Base-by-base conservation (phyloP, 2,329 filamentous ascomycete genomes). In the Lasiodiplodia sp. region DNA sequence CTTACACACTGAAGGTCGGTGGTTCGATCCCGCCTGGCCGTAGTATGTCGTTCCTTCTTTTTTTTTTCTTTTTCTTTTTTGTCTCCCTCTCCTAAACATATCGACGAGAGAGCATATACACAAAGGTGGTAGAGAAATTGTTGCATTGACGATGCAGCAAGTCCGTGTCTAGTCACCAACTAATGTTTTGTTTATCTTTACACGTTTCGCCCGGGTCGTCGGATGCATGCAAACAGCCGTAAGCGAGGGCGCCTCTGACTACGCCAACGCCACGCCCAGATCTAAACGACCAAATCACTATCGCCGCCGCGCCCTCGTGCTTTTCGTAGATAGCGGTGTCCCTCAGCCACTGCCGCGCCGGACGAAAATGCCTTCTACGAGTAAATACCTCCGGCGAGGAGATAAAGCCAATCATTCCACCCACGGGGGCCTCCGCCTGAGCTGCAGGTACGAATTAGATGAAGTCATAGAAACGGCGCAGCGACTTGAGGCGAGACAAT, bases 1-100 rank as follows among this genome's bases (percentile, higher is more conserved):
- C 67, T 68, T 68, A 68, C 67, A 64, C 67, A 68, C 67, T 68
- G 67, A 68, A 68, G 67, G 67, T 68, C 67, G 67, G 67, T 64
- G 67, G 67, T 68, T 68, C 67, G 67, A 68, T 68, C 67, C 67
- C 67, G 58, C 67, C 67, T 64, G 51, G 57, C 60, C 67, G 67
- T 68, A 68, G 34, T 55, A 38, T 55, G 12, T 55, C 51, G 21
- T 11, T 21, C 25, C 5, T 11, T 8, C 37, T 51, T 60, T 52
- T 14, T 52, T 52, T 51, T 40, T n/a, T 14, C 25, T 25, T 21
- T 28, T 44, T 53, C 25, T 23, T 37, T 23, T 14, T 49, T 14
- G 5, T 5, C 28, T 2, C 8, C 8, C 8, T 34, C 8, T 34
- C 31, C 8, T 8, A 34, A 8, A 7, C 31, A 10, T 8, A 7